Evolutionary conservation across 2,329 filamentous ascomycete genomes (phyloP).

Genomic region (Fusarium dlaminii): DNA sequence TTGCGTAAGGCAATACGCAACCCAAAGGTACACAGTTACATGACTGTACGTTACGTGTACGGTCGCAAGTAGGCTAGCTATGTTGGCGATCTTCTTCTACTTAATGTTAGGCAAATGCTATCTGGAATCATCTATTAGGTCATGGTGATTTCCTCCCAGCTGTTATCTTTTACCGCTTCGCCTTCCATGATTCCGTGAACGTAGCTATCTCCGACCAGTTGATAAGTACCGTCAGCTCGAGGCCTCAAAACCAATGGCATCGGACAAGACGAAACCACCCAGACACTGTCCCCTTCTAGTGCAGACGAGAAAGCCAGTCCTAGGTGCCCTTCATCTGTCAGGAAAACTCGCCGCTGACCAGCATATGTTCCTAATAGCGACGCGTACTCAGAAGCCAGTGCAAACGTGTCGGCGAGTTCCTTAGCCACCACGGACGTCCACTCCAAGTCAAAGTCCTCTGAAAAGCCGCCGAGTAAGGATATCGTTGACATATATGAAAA

Average conservation of each 20-base stretch:
- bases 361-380: neutral
- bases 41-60: neutral
- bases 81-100: rapidly evolving
- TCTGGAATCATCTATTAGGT: rapidly evolving
- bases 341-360: neutral
- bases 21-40: neutral
- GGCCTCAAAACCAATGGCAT: neutral
- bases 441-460: neutral
- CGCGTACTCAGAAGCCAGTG: neutral
- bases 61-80: neutral
- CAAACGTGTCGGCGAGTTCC: neutral
- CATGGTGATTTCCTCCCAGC: neutral
- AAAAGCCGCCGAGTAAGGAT: rapidly evolving
- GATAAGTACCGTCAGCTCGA: neutral
- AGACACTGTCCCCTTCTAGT: neutral
- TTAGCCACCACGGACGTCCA: neutral
- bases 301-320: neutral
- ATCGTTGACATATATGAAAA: neutral
- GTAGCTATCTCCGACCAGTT: neutral
- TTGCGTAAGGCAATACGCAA: neutral
- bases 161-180: neutral
- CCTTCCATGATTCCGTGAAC: neutral
- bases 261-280: neutral
- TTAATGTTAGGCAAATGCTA: rapidly evolving
- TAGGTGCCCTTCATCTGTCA: neutral